Percentiles rank a stretch among this genome's conserved stretches.
Evolutionary conservation across 495 filamentous ascomycete species (phyloP).

Genomic region (Letharia lupina): DNA sequence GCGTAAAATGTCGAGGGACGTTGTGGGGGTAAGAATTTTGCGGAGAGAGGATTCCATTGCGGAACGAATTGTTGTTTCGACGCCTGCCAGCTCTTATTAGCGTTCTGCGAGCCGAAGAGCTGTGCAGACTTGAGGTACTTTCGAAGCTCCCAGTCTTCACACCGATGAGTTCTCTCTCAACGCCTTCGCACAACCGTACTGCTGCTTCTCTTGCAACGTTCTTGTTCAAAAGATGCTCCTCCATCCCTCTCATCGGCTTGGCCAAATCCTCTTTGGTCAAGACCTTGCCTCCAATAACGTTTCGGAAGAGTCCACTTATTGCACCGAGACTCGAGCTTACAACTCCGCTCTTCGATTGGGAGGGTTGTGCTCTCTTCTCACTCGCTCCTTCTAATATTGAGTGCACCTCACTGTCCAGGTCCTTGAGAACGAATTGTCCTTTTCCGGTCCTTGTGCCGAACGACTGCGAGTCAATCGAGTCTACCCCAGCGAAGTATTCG

Average conservation of each 20-base stretch:
- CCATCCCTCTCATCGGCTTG: slow-evolving; percentile 90
- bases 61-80: slow-evolving; percentile 69
- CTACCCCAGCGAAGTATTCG: slow-evolving; percentile 47
- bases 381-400: slow-evolving; percentile 70
- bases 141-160: slow-evolving; percentile 91
- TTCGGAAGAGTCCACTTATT: slow-evolving; percentile 80
- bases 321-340: slow-evolving; percentile 69
- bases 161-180: slow-evolving; percentile 79
- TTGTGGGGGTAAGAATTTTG: slow-evolving; percentile 92
- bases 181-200: slow-evolving; percentile 80
- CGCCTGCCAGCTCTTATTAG: slow-evolving; percentile 36
- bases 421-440: slow-evolving; percentile 88
- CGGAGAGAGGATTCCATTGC: slow-evolving; percentile 85
- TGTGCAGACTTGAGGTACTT: slow-evolving; percentile 40
- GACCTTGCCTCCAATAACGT: slow-evolving; percentile 87
- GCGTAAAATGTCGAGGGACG: slow-evolving; percentile 85
- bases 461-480: slow-evolving; percentile 64
- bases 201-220: slow-evolving; percentile 95
- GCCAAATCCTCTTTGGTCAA: slow-evolving; percentile 79
- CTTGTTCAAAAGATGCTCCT: slow-evolving; percentile 88
- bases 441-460: slow-evolving; percentile 80
- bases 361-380: slow-evolving; percentile 48
- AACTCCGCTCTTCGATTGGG: slow-evolving; percentile 47
- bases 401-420: slow-evolving; percentile 88
- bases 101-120: neutral